These are phyloP conservation scores for Gleditsia sinensis DNA, from an alignment of 306 rosid species.

Conservation along the genomic window DNA sequence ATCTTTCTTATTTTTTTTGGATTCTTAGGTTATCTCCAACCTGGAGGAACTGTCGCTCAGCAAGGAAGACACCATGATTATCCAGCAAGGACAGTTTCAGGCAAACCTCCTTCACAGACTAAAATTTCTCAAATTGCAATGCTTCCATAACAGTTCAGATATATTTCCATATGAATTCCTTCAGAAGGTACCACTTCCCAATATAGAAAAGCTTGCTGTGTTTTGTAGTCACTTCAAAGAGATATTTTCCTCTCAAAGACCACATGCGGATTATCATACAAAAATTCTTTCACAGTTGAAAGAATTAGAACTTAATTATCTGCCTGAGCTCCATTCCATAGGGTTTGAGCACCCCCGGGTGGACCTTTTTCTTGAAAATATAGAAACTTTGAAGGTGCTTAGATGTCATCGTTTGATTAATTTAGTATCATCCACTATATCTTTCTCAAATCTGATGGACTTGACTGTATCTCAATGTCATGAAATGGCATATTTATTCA, in stretches of 20 bases:
- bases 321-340: background rate
- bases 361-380: background rate
- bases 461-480: background rate
- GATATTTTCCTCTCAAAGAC: background rate
- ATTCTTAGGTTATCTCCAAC: background rate
- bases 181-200: background rate
- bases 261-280: background rate
- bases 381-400: background rate
- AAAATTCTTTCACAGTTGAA: background rate
- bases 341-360: slow-evolving; percentile 27
- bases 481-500: background rate
- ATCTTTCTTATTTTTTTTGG: background rate
- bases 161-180: background rate
- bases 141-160: background rate
- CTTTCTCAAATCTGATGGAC: background rate
- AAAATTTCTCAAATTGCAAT: rapidly evolving
- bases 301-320: background rate
- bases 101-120: background rate
- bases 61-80: background rate
- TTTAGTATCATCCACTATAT: background rate
- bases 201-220: background rate
- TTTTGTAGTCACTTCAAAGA: background rate
- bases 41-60: background rate
- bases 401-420: background rate
- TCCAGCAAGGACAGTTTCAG: background rate